Evolutionary conservation across 2,329 filamentous ascomycete genomes (phyloP).

Genomic region (Hypoxylon sp.): DNA sequence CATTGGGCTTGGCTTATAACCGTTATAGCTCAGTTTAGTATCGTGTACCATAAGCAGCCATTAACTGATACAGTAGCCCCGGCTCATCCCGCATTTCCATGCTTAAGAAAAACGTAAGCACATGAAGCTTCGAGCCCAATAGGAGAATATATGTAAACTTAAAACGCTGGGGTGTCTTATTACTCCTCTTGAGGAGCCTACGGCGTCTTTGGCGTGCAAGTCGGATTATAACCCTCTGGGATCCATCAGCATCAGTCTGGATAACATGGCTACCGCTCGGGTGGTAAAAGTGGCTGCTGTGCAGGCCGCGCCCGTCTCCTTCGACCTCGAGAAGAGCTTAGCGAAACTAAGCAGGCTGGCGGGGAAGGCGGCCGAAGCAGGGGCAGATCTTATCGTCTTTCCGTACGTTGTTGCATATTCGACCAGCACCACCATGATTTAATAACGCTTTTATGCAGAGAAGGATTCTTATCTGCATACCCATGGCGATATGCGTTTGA

Average conservation of each 20-base stretch:
- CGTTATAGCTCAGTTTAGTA: slow-evolving; percentile 25
- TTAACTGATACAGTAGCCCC: slow-evolving; percentile 31
- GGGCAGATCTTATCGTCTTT: slow-evolving; percentile 59
- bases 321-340: slow-evolving; percentile 57
- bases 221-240: slow-evolving; percentile 23
- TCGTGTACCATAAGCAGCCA: slow-evolving; percentile 19
- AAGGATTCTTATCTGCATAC: slow-evolving; percentile 60
- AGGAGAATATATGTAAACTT: slow-evolving; percentile 11
- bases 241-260: slow-evolving; percentile 24
- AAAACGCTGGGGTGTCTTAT: slow-evolving; percentile 12
- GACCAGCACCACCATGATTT: slow-evolving; percentile 23
- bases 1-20: slow-evolving; percentile 26
- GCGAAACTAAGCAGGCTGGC: slow-evolving; percentile 55
- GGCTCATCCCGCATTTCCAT: slow-evolving; percentile 30
- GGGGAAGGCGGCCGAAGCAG: slow-evolving; percentile 54
- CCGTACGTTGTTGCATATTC: slow-evolving; percentile 53
- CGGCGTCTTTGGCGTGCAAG: slow-evolving; percentile 18
- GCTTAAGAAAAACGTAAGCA: slow-evolving; percentile 11
- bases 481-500: slow-evolving; percentile 61
- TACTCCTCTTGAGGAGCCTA: slow-evolving; percentile 19
- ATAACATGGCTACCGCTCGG: slow-evolving; percentile 41
- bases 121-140: slow-evolving; percentile 21
- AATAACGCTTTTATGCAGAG: slow-evolving; percentile 47
- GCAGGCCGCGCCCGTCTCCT: slow-evolving; percentile 59
- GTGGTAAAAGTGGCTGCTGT: slow-evolving; percentile 58